Evolutionary conservation across 768 basidiomycete species (phyloP), one percentile per base, ranked within the genome.

Genomic region (Collybiopsis luxurians): DNA sequence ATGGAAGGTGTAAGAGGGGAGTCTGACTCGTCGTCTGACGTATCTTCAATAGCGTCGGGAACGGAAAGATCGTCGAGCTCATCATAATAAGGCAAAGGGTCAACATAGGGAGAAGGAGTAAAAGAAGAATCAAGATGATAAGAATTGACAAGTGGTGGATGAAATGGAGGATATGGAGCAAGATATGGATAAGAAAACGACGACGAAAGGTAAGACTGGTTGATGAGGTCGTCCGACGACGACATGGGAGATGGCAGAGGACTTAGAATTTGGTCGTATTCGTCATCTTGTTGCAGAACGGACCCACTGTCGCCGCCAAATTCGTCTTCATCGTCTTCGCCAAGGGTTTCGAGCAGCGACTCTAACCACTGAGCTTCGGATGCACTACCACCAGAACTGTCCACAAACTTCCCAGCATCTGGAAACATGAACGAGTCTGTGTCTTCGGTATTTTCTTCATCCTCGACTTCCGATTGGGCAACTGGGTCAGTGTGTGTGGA

Each of bases 11-110:
- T 85, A 10, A 81, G 79, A 10, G 77, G 81, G 4, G 80, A 73
- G 63, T 92, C 90, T 15, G 89, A 90, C 75, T 91, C 90, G 73
- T 92, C 90, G 73, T 92, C 90, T 44, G 90, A 92, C 36, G 80
- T 82, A 70, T 92, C 90, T 69, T 91, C 89, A 78, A 91, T 88
- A 40, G 88, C 84, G 65, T 91, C 90, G 43, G 88, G 89, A 42
- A 90, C 82, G 27, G 86, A 75, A 30, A 84, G 77, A 65, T 88
- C 84, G 71, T 87, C 82, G 60, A 72, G 61, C 63, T 69, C 66
- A 58, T 83, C 77, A 65, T 78, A 80, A 62, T 86, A 87, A 55
- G 89, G 84, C 44, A 87, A 76, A 45, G 86, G 77, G 66, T 83
- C 79, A 67, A 80, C 75, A 73, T 76, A 76, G 23, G 73, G 61